Percentiles rank a stretch among this genome's conserved stretches.
These are phyloP conservation scores for Neurospora africana DNA, from an alignment of 495 filamentous ascomycete genomes.

Conservation along the genomic window DNA sequence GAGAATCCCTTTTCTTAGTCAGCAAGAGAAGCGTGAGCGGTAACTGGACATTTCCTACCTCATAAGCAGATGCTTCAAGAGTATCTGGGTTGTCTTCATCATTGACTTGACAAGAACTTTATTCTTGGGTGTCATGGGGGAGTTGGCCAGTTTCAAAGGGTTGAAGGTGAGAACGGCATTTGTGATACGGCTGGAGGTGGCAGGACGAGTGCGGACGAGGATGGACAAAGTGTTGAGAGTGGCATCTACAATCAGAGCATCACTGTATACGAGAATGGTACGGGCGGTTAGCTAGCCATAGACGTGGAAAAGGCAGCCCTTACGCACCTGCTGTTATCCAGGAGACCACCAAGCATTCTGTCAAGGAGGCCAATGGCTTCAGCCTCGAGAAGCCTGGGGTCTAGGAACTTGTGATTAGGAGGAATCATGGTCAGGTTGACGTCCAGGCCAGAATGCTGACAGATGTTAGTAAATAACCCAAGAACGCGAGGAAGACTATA, in stretches of 20 bases:
- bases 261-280: conserved; percentile 39
- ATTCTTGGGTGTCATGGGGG: conserved; percentile 63
- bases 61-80: conserved; percentile 71
- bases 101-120: conserved; percentile 83
- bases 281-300: background rate
- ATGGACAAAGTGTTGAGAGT: conserved; percentile 79
- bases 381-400: conserved; percentile 72
- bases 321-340: conserved; percentile 70
- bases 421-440: conserved; percentile 80
- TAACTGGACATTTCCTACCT: conserved; percentile 38
- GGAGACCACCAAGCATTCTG: conserved; percentile 73
- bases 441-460: conserved; percentile 73
- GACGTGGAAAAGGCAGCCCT: background rate
- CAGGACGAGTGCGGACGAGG: conserved; percentile 68
- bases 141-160: conserved; percentile 65
- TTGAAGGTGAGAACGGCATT: conserved; percentile 83
- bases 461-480: conserved; percentile 17
- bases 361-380: conserved; percentile 86
- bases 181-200: conserved; percentile 74
- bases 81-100: conserved; percentile 76
- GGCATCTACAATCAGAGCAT: conserved; percentile 81
- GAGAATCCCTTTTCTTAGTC: conserved; percentile 49
- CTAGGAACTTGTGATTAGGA: conserved; percentile 64
- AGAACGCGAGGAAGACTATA: conserved; percentile 1
- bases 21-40: conserved; percentile 5